Evolutionary conservation across 371 early-diverging fungal genomes (phyloP), one percentile per base, ranked within the genome.

Genomic region (Lichtheimia ornata): DNA sequence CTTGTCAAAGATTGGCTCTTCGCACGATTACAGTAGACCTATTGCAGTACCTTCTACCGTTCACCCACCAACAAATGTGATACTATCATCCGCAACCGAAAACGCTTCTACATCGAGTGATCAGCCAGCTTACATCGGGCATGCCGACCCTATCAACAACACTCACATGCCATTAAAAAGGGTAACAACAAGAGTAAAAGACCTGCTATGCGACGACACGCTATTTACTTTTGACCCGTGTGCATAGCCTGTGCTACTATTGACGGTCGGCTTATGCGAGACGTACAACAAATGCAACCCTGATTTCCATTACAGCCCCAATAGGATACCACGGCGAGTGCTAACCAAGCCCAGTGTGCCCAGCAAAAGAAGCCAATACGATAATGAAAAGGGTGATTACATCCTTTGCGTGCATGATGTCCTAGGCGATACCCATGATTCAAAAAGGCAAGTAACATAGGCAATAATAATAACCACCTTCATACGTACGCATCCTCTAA

Each of bases 401-500:
- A 94, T 98, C 59, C 79, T 98, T 41, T 96, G 94, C 74, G 97
- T 97, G 44, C 93, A 96, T 72, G 95, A 91, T 64, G 80, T 93
- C 12, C 42, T 68, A 4, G 69, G 69, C 18, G 62, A 50, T 27
- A 18, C 24, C 12, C 15, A 56, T 18, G 13, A n/a, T 14, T 25
- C n/a, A 12, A 30, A 2, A 51, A 51, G 51, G 24, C 13, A 51
- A 51, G 51, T n/a, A 47, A 5, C 15, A 15, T 15, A 4, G 7
- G 4, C 28, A 45, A 45, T 15, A 15, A 20, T 5, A 15, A 44
- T 45, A 18, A 45, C 13, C 18, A 45, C 11, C 5, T 47, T n/a
- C 3, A 5, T 18, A 22, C 22, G 22, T 22, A 22, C 22, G 22
- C 2, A 47, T 1, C 18, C 4, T 18, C 47, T 47, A 20, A 47